Evolutionary conservation across 139 green algal species (phyloP), one percentile per base, ranked within the genome.

Genomic region (Coelastrella sp.): DNA sequence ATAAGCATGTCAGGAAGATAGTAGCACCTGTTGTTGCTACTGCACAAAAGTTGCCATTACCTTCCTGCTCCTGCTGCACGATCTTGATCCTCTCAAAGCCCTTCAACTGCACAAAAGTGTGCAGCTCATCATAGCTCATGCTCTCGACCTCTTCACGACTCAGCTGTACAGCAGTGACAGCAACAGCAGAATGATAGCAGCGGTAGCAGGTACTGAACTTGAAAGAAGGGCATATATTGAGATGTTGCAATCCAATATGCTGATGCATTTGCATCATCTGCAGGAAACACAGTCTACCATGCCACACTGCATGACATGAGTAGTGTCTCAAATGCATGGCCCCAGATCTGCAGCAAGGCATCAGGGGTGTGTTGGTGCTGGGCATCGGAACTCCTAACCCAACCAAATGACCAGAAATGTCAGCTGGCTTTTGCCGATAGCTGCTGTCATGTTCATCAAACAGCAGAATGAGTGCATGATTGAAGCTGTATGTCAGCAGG

Each of bases 81-180:
- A 9, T 8, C 11, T 41, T 25, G 8, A 63, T 7, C 71, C 38
- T 79, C 0, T 35, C 9, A n/a, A 79, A 79, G n/a, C 71, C 71
- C n/a, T 79, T 79, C 2, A 25, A 25, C 25, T 79, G 71, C n/a
- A 79, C 71, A 48, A 53, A 62, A 15, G 4, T 9, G 6, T 79
- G 71, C 21, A 79, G 43, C 71, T 79, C 38, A 32, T 79, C 71
- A 79, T 43, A 79, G n/a, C 9, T 63, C 43, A 79, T 25, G n/a
- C 62, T 62, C 23, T 62, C 41, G n/a, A 79, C 71, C 25, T 38
- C 41, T 41, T 79, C 71, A 30, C 71, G 71, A 27, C n/a, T 63
- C 8, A 79, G 5, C 71, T 79, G 71, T 41, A 79, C n/a, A 48
- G 32, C 50, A 81, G 4, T 34, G 45, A 30, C 45, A 80, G 73